These are phyloP conservation scores for Glycyrrhiza uralensis DNA, from an alignment of 306 rosid species.

Conservation along the genomic window DNA sequence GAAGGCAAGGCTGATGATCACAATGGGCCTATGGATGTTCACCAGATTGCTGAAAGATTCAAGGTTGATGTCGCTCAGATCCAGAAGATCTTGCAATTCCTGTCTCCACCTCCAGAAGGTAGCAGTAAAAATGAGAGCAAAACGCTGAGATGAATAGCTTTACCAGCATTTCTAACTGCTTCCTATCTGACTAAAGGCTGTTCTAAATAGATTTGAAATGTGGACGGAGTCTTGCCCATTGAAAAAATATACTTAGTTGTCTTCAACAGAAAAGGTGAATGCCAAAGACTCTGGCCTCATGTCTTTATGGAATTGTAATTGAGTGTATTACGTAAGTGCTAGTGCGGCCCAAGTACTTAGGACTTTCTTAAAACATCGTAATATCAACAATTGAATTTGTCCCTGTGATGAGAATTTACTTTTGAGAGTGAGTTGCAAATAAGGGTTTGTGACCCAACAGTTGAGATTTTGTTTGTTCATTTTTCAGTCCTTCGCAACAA, in stretches of 20 bases:
- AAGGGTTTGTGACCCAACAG: slow-evolving; percentile 9
- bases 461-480: background rate
- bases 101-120: slow-evolving; percentile 72
- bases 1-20: slow-evolving; percentile 85
- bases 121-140: slow-evolving; percentile 36
- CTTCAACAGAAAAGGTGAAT: background rate
- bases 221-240: background rate
- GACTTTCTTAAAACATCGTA: background rate
- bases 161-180: slow-evolving; percentile 12
- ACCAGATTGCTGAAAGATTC: slow-evolving; percentile 64
- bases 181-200: slow-evolving; percentile 24
- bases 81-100: slow-evolving; percentile 57
- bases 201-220: slow-evolving; percentile 15
- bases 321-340: slow-evolving; percentile 9
- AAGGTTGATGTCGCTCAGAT: slow-evolving; percentile 51
- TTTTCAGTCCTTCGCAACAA: background rate
- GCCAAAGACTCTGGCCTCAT: background rate
- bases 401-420: background rate
- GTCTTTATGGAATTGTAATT: background rate
- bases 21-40: slow-evolving; percentile 61
- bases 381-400: slow-evolving; percentile 17
- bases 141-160: slow-evolving; percentile 8
- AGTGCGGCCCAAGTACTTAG: background rate
- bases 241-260: background rate
- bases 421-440: background rate